Evolutionary conservation across 208 protist genomes (phyloP), one percentile per base, ranked within the genome.

Genomic region (Leishmania tarentolae): DNA sequence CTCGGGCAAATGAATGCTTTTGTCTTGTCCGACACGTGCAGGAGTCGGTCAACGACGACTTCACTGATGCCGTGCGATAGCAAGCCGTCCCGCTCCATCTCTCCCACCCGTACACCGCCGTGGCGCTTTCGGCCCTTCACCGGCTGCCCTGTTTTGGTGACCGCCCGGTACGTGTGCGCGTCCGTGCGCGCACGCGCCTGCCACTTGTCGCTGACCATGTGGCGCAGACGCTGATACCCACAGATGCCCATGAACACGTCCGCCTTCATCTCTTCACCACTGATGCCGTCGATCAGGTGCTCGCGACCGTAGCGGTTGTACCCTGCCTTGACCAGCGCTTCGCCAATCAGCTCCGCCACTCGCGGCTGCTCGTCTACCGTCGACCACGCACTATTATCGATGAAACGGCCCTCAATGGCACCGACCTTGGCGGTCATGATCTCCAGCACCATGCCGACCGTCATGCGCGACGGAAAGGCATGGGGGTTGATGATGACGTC

Each of bases 401-500:
- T 93, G 77, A 97, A 98, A 53, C 95, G 89, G 35, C 99, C 99
- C 86, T 99, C 93, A 17, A 99, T 74, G 19, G 98, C 95, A 65
- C 95, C 99, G 13, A 97, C 78, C 90, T 99, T 99, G 44, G 91
- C 97, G 0, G 99, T 96, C 92, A 99, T 98, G 77, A 93, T 97
- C 87, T 99, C 99, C 65, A 99, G 90, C 75, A 99, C 89, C 98
- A 99, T 99, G 69, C 99, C 99, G 68, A 99, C 99, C 19, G 99
- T 99, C 99, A 99, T 99, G 86, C 99, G 98, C 9, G 99, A 99
- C 46, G 99, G 99, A 91, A 99, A 99, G 84, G 99, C 99, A 88
- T 99, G 99, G 46, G 99, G 99, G 92, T 99, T 99, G 90, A 99
- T 99, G 87, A 99, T 98, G 72, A 99, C 91, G 88, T 99, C 99